Evolutionary conservation across 495 filamentous ascomycete genomes (phyloP).

Genomic region (Penicillium taxi): DNA sequence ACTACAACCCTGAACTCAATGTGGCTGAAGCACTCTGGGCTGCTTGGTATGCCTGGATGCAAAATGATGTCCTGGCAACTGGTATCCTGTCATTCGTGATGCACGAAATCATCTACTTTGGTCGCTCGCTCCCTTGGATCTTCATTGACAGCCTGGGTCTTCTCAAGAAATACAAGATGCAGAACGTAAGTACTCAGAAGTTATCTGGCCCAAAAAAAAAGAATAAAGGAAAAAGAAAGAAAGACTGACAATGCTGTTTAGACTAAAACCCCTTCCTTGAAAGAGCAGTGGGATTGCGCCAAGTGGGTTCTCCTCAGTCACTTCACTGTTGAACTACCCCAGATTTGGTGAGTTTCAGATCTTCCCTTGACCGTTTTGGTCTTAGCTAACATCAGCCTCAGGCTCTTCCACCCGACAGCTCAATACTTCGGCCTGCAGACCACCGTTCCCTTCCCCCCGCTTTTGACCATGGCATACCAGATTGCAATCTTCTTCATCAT

Average conservation of each 20-base stretch:
- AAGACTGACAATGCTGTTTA: conserved; percentile 20
- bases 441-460: conserved; percentile 77
- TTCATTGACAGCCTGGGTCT: conserved; percentile 81
- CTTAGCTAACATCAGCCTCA: conserved; percentile 10
- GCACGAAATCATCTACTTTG: conserved; percentile 93
- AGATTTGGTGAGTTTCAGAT: conserved; percentile 65
- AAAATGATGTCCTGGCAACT: conserved; percentile 90
- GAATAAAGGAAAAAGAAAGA: no score
- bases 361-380: neutral
- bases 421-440: conserved; percentile 85
- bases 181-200: conserved; percentile 52
- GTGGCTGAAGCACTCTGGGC: conserved; percentile 80
- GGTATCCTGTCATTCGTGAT: conserved; percentile 95
- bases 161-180: conserved; percentile 90
- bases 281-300: conserved; percentile 91
- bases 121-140: conserved; percentile 85
- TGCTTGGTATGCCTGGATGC: conserved; percentile 98
- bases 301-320: conserved; percentile 84
- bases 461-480: conserved; percentile 82
- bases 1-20: conserved; percentile 83
- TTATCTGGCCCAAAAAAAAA: no score
- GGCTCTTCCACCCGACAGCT: conserved; percentile 96
- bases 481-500: conserved; percentile 91
- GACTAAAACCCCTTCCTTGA: conserved; percentile 82
- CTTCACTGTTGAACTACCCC: conserved; percentile 94